Conservation (phyloP, 495 filamentous ascomycete species). For the Tuber calosporum region DNA sequence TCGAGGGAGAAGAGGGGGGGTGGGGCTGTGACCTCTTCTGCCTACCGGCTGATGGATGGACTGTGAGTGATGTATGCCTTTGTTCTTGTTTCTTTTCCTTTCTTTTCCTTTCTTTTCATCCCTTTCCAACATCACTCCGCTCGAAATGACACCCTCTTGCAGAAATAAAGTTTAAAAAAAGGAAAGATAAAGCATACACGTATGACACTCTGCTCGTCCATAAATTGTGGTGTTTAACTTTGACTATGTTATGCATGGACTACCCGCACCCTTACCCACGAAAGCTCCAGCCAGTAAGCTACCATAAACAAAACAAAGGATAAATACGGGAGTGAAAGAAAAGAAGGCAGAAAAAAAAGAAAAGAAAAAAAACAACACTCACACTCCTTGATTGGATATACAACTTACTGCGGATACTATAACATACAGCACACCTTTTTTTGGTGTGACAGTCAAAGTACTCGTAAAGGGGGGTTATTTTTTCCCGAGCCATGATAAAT, state of each 20-base stretch:
- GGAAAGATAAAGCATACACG: not conserved
- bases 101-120: too few species aligned
- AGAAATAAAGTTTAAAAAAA: not conserved
- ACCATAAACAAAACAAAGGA: not conserved
- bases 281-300: not conserved
- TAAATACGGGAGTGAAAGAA: not conserved
- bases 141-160: not conserved
- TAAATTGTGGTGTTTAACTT: not conserved
- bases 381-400: not conserved
- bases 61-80: not conserved
- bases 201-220: not conserved
- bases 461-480: too few species aligned
- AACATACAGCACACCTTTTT: not conserved
- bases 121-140: not conserved
- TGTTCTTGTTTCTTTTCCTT: not conserved
- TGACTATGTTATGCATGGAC: conserved; percentile 1
- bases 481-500: not conserved
- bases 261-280: conserved; percentile 3
- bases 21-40: not conserved
- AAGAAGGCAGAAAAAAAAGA: conserved; percentile 1
- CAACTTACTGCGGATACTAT: not conserved
- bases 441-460: not conserved
- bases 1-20: not conserved
- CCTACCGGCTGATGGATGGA: not conserved
- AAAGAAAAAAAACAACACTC: not conserved